phyloP scores from a whole-genome alignment of 306 rosid species.

The Casuarina glauca region DNA sequence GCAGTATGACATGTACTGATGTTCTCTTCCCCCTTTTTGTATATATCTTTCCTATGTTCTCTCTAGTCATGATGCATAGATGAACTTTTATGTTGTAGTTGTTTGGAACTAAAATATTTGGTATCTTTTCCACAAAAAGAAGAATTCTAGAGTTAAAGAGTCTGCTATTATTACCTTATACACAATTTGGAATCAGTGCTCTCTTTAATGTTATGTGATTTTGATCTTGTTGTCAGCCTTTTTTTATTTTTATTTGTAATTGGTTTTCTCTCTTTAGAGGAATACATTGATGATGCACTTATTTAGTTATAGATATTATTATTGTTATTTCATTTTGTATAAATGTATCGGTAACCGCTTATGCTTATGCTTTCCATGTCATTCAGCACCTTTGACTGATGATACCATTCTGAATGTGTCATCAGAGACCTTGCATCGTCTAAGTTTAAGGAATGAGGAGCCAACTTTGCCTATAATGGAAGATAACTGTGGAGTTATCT shows the following conservation, averaged over 20 bases:
- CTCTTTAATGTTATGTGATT: too few species aligned
- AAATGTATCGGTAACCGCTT: constrained; percentile 9
- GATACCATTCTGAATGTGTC: constrained; percentile 37
- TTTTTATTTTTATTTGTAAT: too few species aligned
- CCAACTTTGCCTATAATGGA: constrained; percentile 17
- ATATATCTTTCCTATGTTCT: too few species aligned
- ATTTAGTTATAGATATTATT: neutral
- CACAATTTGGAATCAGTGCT: neutral
- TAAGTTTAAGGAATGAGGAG: constrained; percentile 39
- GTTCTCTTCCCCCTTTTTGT: neutral
- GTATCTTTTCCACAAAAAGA: too few species aligned
- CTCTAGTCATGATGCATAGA: too few species aligned
- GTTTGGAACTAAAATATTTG: too few species aligned
- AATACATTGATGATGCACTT: too few species aligned
- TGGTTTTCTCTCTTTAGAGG: too few species aligned
- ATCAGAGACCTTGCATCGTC: constrained; percentile 39
- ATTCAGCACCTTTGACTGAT: constrained; percentile 23
- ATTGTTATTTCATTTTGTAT: neutral
- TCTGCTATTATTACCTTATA: too few species aligned
- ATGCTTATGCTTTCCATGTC: constrained; percentile 21
- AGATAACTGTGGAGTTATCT: constrained; percentile 42
- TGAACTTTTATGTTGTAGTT: neutral
- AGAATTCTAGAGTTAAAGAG: too few species aligned
- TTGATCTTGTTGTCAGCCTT: too few species aligned
- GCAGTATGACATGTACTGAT: neutral